Conservation (phyloP, 2,329 filamentous ascomycete species). For the Colletotrichum sansevieriae region DNA sequence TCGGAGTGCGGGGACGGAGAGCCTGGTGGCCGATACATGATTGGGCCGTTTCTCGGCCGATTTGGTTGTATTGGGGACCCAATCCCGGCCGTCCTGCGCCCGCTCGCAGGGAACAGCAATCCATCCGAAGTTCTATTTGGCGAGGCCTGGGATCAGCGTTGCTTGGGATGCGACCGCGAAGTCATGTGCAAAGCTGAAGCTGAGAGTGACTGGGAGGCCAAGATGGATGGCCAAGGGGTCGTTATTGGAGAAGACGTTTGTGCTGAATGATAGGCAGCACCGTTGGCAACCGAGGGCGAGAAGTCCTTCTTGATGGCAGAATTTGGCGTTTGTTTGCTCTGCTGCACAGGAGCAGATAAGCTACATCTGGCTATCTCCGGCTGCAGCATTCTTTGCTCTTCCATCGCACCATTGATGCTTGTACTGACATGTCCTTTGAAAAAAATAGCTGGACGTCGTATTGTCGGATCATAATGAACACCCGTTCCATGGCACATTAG, state of each 20-base stretch:
- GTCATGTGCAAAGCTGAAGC: neutral
- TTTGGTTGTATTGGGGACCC: constrained; percentile 18
- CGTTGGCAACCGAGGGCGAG: neutral
- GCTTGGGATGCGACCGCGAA: neutral
- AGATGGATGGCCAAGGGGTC: no score
- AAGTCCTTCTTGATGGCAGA: fast-evolving
- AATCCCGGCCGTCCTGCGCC: neutral
- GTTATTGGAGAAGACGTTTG: no score
- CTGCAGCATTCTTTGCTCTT: neutral
- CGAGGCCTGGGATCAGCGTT: neutral
- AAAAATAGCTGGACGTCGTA: no score
- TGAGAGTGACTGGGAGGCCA: no score
- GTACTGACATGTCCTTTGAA: neutral
- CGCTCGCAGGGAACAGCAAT: constrained; percentile 4
- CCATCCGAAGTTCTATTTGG: neutral
- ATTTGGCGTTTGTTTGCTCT: neutral
- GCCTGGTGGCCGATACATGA: neutral
- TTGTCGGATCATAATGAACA: no score
- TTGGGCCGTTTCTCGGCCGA: constrained; percentile 34
- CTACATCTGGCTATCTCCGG: neutral
- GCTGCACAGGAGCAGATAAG: constrained; percentile 6
- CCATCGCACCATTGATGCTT: neutral
- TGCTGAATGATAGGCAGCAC: no score
- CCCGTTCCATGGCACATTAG: no score
- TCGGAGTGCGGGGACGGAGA: constrained; percentile 6